Evolutionary conservation across 2,329 filamentous ascomycete species (phyloP).

Genomic region (Cladophialophora bantiana): DNA sequence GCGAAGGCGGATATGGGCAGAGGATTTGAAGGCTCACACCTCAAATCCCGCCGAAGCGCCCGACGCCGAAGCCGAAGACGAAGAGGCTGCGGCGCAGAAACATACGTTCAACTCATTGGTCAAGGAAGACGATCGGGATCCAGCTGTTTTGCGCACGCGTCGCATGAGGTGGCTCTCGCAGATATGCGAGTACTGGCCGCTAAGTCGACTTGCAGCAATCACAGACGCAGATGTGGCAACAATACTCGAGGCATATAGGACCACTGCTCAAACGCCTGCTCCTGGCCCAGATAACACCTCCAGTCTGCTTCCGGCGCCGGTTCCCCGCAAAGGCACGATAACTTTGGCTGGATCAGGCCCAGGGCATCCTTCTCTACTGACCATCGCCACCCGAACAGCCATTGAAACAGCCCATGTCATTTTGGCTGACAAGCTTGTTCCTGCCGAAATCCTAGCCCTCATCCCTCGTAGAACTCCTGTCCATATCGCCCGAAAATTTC

Average conservation of each 20-base stretch:
- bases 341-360: conserved; percentile 92
- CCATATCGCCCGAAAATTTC: conserved; percentile 95
- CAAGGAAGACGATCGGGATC: conserved; percentile 67
- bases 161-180: conserved; percentile 93
- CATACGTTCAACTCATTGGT: conserved; percentile 86
- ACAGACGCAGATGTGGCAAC: conserved; percentile 78
- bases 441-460: conserved; percentile 82
- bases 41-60: conserved; percentile 52
- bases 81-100: conserved; percentile 67
- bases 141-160: conserved; percentile 75
- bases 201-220: conserved; percentile 79
- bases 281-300: conserved; percentile 40
- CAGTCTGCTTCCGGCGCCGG: conserved; percentile 31
- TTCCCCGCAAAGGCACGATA: conserved; percentile 67
- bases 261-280: conserved; percentile 42
- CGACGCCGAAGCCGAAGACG: conserved; percentile 56
- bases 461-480: conserved; percentile 89
- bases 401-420: conserved; percentile 57
- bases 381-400: conserved; percentile 63
- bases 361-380: conserved; percentile 90
- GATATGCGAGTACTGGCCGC: conserved; percentile 98
- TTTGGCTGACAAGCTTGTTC: conserved; percentile 64
- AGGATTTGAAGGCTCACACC: conserved; percentile 61
- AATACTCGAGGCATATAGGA: conserved; percentile 75
- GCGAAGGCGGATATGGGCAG: conserved; percentile 73